Evolutionary conservation across 1,139 yeast genomes (phyloP).

Genomic region (Yamadazyma dushanensis): DNA sequence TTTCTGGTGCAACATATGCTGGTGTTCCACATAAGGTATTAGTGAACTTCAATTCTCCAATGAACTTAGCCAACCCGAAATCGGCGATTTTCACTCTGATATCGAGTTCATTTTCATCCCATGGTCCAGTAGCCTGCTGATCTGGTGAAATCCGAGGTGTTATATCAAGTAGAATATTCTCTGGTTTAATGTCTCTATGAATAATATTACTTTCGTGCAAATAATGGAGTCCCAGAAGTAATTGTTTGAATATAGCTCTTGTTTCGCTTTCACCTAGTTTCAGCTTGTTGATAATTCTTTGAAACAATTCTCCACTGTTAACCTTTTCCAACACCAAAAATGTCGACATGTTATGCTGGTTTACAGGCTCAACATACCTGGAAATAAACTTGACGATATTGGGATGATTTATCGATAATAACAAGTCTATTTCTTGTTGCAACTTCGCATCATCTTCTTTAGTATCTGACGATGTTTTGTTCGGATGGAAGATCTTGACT

Average conservation of each 20-base stretch:
- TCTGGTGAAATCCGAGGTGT: slow-evolving; percentile 39
- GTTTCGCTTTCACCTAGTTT: slow-evolving; percentile 63
- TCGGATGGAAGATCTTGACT: slow-evolving; percentile 76
- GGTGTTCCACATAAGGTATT: slow-evolving; percentile 83
- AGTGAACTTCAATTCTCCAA: slow-evolving; percentile 74
- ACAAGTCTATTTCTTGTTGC: slow-evolving; percentile 65
- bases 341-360: slow-evolving; percentile 54
- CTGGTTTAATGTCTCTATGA: slow-evolving; percentile 89
- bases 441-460: slow-evolving; percentile 52
- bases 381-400: slow-evolving; percentile 69
- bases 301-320: slow-evolving; percentile 73
- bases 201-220: slow-evolving; percentile 76
- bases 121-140: slow-evolving; percentile 67
- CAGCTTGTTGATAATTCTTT: slow-evolving; percentile 64
- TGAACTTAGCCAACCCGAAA: slow-evolving; percentile 76
- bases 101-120: slow-evolving; percentile 64
- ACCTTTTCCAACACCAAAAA: slow-evolving; percentile 72
- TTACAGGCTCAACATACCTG: slow-evolving; percentile 67
- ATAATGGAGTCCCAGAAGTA: slow-evolving; percentile 61
- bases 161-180: slow-evolving; percentile 77
- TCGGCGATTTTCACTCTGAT: slow-evolving; percentile 76
- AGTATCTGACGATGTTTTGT: slow-evolving; percentile 31
- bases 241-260: slow-evolving; percentile 57
- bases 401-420: slow-evolving; percentile 66
- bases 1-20: slow-evolving; percentile 83